phyloP scores from a whole-genome alignment of 805 yeast species.

The Monosporozyma servazzii region DNA sequence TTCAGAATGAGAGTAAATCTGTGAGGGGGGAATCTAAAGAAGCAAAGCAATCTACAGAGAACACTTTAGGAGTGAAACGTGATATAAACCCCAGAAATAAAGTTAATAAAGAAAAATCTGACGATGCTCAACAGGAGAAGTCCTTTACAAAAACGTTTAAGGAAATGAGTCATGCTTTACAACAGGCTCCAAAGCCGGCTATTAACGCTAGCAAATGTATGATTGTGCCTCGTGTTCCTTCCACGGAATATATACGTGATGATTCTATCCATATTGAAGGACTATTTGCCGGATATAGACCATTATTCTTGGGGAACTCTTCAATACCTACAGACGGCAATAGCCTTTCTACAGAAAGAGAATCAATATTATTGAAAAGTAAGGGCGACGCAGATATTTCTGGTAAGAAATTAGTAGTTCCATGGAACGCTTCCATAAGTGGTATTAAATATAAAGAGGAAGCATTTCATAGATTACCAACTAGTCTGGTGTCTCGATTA shows the following conservation, averaged over 20 bases:
- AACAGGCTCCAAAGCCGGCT: background rate
- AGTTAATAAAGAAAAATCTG: background rate
- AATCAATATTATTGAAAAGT: background rate
- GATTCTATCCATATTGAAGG: constrained; percentile 31
- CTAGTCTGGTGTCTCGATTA: constrained; percentile 28
- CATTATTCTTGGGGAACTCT: constrained; percentile 35
- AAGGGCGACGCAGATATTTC: constrained; percentile 1
- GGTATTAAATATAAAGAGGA: constrained; percentile 30
- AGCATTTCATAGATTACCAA: constrained; percentile 29
- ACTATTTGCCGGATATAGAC: constrained; percentile 39
- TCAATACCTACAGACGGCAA: constrained; percentile 7
- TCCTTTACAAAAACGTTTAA: background rate
- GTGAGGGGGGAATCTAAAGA: background rate
- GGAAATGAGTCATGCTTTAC: background rate
- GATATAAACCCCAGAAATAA: background rate
- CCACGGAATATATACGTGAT: constrained; percentile 23
- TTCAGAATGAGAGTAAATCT: background rate
- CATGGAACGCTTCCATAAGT: constrained; percentile 34
- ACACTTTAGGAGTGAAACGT: background rate
- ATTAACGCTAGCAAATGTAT: constrained; percentile 2
- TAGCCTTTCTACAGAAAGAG: background rate
- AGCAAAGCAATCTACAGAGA: background rate
- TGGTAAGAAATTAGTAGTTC: constrained; percentile 25
- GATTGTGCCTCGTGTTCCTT: constrained; percentile 24
- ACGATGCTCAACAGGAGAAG: background rate